Percentiles rank a stretch among this genome's conserved stretches.
Evolutionary conservation across 2,329 filamentous ascomycete species (phyloP).

Genomic region (Cryphonectria radicalis): DNA sequence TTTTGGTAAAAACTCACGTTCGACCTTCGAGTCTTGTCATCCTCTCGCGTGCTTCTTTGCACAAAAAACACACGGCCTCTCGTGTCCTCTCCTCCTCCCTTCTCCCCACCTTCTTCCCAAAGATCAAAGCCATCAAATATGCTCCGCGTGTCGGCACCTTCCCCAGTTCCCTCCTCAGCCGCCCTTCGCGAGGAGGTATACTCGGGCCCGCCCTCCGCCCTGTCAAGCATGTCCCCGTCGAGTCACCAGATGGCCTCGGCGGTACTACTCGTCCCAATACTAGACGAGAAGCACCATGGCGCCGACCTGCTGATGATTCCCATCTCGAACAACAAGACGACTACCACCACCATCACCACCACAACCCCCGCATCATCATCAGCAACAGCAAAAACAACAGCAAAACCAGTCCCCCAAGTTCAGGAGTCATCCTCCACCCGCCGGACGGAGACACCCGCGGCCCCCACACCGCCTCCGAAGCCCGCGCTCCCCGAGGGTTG

Average conservation of each 20-base stretch:
- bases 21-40: background rate
- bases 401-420: background rate
- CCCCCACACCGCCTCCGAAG: slow-evolving; percentile 28
- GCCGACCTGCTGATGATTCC: slow-evolving; percentile 28
- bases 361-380: background rate
- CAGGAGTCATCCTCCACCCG: background rate
- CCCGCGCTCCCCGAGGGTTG: slow-evolving; percentile 21
- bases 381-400: background rate
- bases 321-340: slow-evolving; percentile 12
- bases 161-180: background rate
- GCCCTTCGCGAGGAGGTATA: background rate
- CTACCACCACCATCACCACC: background rate
- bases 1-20: slow-evolving; percentile 7
- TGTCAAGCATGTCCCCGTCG: slow-evolving; percentile 11
- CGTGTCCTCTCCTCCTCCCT: background rate
- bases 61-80: background rate
- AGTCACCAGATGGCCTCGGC: slow-evolving; percentile 14
- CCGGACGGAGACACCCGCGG: slow-evolving; percentile 17
- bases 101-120: background rate
- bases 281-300: slow-evolving; percentile 28
- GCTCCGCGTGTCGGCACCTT: slow-evolving; percentile 10
- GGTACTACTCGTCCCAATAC: slow-evolving; percentile 27
- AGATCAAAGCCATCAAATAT: slow-evolving; percentile 8
- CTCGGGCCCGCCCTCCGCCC: background rate
- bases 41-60: background rate